These are phyloP conservation scores for Roridomyces roridus DNA, from an alignment of 768 basidiomycete genomes.

Conservation along the genomic window DNA sequence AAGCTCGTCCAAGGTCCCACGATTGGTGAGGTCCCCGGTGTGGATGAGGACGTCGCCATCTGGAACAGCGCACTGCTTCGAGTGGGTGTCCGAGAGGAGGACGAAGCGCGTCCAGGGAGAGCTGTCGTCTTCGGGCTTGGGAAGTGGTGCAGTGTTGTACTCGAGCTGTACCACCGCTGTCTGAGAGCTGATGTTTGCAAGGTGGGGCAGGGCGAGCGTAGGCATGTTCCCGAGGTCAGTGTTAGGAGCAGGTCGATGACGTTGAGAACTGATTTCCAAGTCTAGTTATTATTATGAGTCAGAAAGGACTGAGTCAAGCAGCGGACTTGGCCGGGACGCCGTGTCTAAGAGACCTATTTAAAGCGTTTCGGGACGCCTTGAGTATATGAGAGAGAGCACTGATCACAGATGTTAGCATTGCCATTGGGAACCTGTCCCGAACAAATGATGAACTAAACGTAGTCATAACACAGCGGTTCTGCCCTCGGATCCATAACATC, in stretches of 20 bases:
- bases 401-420: too few species aligned
- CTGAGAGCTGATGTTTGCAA: conserved; percentile 27
- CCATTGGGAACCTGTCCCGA: too few species aligned
- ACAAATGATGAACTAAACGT: too few species aligned
- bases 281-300: too few species aligned
- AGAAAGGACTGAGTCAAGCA: too few species aligned
- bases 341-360: too few species aligned
- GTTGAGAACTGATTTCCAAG: too few species aligned
- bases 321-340: too few species aligned
- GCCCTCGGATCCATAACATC: conserved; percentile 17
- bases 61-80: conserved; percentile 51
- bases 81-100: conserved; percentile 67
- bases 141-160: conserved; percentile 35
- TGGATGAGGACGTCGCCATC: conserved; percentile 71
- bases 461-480: conserved; percentile 15
- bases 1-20: conserved; percentile 53
- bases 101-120: conserved; percentile 62
- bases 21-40: conserved; percentile 65
- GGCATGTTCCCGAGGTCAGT: neutral
- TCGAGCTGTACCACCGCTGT: conserved; percentile 43
- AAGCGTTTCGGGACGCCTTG: too few species aligned
- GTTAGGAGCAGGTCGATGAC: too few species aligned
- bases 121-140: conserved; percentile 36
- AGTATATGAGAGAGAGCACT: too few species aligned
- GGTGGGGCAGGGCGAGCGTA: neutral